These are phyloP conservation scores for Herpetomonas tarakana DNA, from an alignment of 208 protist species.

Conservation along the genomic window DNA sequence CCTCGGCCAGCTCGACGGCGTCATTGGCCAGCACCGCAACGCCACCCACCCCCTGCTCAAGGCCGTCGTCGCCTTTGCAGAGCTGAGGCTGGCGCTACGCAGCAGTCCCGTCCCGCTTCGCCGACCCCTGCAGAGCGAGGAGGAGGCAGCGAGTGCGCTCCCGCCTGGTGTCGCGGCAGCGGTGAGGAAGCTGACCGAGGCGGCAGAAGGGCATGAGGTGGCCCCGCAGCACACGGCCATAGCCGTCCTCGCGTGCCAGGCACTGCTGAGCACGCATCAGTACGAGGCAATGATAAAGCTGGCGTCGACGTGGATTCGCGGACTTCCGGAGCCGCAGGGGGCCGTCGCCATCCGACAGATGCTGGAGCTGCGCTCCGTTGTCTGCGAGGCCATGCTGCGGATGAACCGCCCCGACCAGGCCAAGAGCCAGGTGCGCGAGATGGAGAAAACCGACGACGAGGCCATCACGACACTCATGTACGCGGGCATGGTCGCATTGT, in stretches of 20 bases:
- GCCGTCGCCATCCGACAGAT: conserved; percentile 20
- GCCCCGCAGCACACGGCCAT: conserved; percentile 17
- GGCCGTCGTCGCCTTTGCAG: conserved; percentile 50
- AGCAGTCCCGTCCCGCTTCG: conserved; percentile 6
- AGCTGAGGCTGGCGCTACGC: conserved; percentile 34
- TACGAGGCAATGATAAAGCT: conserved; percentile 47
- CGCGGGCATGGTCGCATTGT: conserved; percentile 54
- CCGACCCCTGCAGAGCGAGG: conserved; percentile 6
- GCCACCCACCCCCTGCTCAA: conserved; percentile 48
- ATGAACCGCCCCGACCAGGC: conserved; percentile 79
- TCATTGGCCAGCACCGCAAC: conserved; percentile 50
- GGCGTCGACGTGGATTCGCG: conserved; percentile 49
- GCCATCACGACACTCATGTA: conserved; percentile 69
- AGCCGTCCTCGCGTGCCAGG: conserved; percentile 49
- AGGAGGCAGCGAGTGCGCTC: not conserved
- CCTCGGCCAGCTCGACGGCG: conserved; percentile 64
- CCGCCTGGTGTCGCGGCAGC: conserved; percentile 11
- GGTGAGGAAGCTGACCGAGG: conserved; percentile 27
- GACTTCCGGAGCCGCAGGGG: conserved; percentile 29
- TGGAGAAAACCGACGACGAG: conserved; percentile 87
- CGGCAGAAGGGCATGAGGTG: conserved; percentile 28
- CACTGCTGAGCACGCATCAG: conserved; percentile 44
- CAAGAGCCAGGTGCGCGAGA: conserved; percentile 51
- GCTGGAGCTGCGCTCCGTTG: conserved; percentile 59
- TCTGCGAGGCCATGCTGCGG: conserved; percentile 63